Base-by-base conservation (phyloP, 1,284 basidiomycete genomes). In the Ceratobasidium sp. region DNA sequence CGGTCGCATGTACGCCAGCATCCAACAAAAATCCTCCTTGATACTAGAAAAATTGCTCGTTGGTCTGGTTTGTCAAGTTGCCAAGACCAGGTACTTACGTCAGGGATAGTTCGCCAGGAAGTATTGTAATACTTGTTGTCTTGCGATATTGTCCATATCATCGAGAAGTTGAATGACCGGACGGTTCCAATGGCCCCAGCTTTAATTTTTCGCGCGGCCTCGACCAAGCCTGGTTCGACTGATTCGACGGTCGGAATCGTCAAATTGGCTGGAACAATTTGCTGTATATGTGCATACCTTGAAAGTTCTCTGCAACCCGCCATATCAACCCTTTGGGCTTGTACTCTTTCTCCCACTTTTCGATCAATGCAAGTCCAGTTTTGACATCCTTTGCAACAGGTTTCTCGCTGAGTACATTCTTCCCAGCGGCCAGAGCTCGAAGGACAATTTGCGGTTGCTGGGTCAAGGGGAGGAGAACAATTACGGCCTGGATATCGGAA, bases 351-450 rank as follows among this genome's bases (percentile, higher is more conserved):
- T 91, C 85, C 76, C 92, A 94, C 62, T 81, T 82, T 47, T 83
- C 80, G 75, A 95, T 87, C 38, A 94, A 82, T 69, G 81, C 79
- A 52, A 85, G 77, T 0, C 89, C 93, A 2, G 81, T 79, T 38
- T 82, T 80, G 34, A 94, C 87, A 73, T 89, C 86, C 42, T 87
- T 82, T 1, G 87, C 91, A n/a, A 94, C 82, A 6, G 93, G 93
- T 76, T 95, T 95, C 82, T 94, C 90, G 77, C 88, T 90, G 68
- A 95, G 77, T 56, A 95, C 92, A 74, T 94, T 90, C 79, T 95
- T 95, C 25, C 92, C 91, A 12, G 72, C 72, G 17, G 75, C 69
- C 69, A 77, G 73, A 1, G 76, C 77, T 73, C 84, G 84, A 69
- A 86, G 77, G 70, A 95, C 81, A 62, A 93, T 80, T 7, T 79